These are phyloP conservation scores for Yamadazyma sp. DNA, from an alignment of 1,139 yeast genomes.

Conservation along the genomic window DNA sequence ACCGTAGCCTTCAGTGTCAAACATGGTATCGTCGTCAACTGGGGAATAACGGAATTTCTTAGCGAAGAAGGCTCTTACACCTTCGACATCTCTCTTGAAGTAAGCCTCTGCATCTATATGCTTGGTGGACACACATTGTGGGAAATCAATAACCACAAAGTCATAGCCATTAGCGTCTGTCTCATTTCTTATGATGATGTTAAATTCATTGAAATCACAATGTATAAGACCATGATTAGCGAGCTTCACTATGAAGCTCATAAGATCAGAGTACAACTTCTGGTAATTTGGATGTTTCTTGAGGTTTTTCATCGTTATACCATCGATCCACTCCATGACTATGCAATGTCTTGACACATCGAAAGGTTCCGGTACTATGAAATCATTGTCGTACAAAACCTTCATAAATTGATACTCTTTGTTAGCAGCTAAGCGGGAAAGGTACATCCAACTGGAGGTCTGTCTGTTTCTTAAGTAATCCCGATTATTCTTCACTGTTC, in stretches of 20 bases:
- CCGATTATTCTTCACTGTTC: constrained; percentile 88
- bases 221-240: constrained; percentile 91
- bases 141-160: constrained; percentile 93
- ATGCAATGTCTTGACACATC: constrained; percentile 92
- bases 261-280: constrained; percentile 75
- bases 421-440: constrained; percentile 86
- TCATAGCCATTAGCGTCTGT: constrained; percentile 58
- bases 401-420: constrained; percentile 90
- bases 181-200: constrained; percentile 77
- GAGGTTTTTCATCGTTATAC: constrained; percentile 85
- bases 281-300: constrained; percentile 67
- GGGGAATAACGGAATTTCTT: constrained; percentile 78
- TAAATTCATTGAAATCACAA: constrained; percentile 96
- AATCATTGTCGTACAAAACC: constrained; percentile 69
- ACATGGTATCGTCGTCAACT: constrained; percentile 59
- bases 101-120: constrained; percentile 86
- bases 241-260: constrained; percentile 80
- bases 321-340: constrained; percentile 87
- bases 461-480: constrained; percentile 78
- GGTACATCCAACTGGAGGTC: constrained; percentile 84
- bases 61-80: constrained; percentile 79
- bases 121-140: constrained; percentile 93
- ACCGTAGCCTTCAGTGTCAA: constrained; percentile 76
- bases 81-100: constrained; percentile 89
- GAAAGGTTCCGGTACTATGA: constrained; percentile 83